Percentiles rank a stretch among this genome's conserved stretches.
phyloP scores from a whole-genome alignment of 177 flowering plant genomes.

The Vitis hybrid region DNA sequence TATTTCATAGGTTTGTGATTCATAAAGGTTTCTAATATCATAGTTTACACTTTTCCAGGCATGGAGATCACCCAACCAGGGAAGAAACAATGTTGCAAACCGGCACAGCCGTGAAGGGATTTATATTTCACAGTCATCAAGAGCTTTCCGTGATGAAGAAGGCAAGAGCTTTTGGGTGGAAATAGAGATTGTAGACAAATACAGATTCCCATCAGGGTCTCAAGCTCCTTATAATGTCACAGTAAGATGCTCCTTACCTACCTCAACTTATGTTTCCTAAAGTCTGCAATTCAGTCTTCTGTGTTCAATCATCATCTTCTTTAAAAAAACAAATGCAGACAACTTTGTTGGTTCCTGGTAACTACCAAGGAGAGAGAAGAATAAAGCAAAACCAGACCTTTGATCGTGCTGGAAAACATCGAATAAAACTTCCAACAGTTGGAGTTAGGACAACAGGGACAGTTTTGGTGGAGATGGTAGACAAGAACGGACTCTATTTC shows the following conservation, averaged over 20 bases:
- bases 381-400: conserved; percentile 65
- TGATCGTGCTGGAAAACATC: conserved; percentile 62
- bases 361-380: conserved; percentile 89
- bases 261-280: not conserved
- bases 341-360: conserved; percentile 90
- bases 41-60: conserved; percentile 45
- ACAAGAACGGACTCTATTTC: conserved; percentile 82
- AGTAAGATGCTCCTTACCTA: conserved; percentile 40
- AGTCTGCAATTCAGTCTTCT: not conserved
- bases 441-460: conserved; percentile 90
- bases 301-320: not conserved
- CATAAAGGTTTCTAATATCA: not conserved
- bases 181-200: conserved; percentile 81
- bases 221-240: conserved; percentile 97
- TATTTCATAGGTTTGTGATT: not conserved
- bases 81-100: conserved; percentile 76
- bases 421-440: conserved; percentile 83
- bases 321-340: conserved; percentile 40
- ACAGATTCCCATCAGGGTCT: conserved; percentile 77
- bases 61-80: conserved; percentile 87
- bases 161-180: conserved; percentile 97
- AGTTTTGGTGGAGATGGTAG: conserved; percentile 92
- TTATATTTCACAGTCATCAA: conserved; percentile 63
- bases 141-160: conserved; percentile 96
- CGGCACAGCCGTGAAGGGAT: conserved; percentile 79